These are phyloP conservation scores for Corynespora cassiicola DNA, from an alignment of 2,329 filamentous ascomycete genomes.

Conservation along the genomic window DNA sequence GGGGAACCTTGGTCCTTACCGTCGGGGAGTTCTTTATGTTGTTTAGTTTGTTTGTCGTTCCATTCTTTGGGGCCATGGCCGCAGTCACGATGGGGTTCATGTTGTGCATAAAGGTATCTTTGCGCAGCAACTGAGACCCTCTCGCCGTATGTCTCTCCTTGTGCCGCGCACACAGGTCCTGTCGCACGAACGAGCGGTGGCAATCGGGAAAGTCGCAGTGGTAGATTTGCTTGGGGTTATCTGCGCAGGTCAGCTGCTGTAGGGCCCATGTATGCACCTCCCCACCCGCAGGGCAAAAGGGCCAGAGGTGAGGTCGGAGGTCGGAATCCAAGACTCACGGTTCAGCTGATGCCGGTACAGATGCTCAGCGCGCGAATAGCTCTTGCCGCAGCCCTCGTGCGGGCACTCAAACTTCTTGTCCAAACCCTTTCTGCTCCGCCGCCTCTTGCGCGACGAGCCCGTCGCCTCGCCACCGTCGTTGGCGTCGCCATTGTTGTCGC, in stretches of 20 bases:
- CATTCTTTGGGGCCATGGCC: conserved; percentile 42
- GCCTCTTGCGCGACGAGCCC: conserved; percentile 59
- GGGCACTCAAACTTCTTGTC: conserved; percentile 78
- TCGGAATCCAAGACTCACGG: conserved; percentile 74
- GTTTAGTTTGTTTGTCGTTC: conserved; percentile 25
- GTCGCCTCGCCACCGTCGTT: conserved; percentile 29
- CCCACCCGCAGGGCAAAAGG: conserved; percentile 2
- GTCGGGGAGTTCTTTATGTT: conserved; percentile 29
- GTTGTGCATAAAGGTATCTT: conserved; percentile 69
- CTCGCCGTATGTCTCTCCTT: conserved; percentile 62
- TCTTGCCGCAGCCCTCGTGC: conserved; percentile 88
- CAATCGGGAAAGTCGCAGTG: conserved; percentile 92
- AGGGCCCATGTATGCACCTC: neutral
- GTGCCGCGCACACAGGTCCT: conserved; percentile 82
- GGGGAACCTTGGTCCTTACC: conserved; percentile 17
- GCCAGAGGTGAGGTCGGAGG: neutral
- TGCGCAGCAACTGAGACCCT: conserved; percentile 76
- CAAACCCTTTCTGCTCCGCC: conserved; percentile 76
- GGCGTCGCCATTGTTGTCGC: conserved; percentile 32
- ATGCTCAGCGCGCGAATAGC: conserved; percentile 95
- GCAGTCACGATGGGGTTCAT: conserved; percentile 50
- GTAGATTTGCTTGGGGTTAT: conserved; percentile 94
- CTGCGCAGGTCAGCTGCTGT: conserved; percentile 51
- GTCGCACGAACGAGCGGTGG: conserved; percentile 86
- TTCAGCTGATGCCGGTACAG: conserved; percentile 96